Conservation (phyloP, 2,329 filamentous ascomycete genomes). For the Verticillium alfalfae region DNA sequence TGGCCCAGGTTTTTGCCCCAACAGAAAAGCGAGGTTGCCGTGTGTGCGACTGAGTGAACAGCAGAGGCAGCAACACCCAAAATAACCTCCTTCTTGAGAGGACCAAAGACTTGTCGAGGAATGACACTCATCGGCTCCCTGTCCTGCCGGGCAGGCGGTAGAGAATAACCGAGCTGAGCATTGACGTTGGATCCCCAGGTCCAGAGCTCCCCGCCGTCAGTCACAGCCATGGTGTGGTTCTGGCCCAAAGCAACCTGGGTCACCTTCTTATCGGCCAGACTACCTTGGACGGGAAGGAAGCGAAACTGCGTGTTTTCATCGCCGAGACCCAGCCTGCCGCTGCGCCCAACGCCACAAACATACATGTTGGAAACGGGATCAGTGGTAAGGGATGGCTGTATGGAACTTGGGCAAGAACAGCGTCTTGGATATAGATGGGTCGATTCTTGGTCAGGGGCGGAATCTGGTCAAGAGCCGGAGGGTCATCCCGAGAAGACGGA, state of each 20-base stretch:
- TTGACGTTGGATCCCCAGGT: constrained; percentile 89
- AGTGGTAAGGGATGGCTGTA: constrained; percentile 76
- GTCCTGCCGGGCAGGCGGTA: constrained; percentile 61
- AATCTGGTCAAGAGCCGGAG: constrained; percentile 43
- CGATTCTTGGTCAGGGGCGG: constrained; percentile 68
- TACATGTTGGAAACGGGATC: constrained; percentile 90
- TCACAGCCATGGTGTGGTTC: constrained; percentile 83
- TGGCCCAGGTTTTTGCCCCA: constrained; percentile 96
- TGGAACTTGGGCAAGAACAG: constrained; percentile 85
- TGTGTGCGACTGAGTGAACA: constrained; percentile 88
- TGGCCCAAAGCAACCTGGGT: constrained; percentile 78
- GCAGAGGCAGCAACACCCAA: constrained; percentile 81
- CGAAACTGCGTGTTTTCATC: constrained; percentile 86
- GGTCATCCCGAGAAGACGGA: constrained; percentile 3
- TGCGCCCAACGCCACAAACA: constrained; percentile 85
- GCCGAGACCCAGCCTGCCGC: constrained; percentile 81
- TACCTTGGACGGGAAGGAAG: constrained; percentile 76
- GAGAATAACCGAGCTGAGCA: constrained; percentile 78
- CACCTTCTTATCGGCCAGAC: constrained; percentile 69
- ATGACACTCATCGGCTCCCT: constrained; percentile 77
- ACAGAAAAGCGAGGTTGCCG: constrained; percentile 74
- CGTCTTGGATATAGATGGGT: constrained; percentile 72
- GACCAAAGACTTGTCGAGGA: constrained; percentile 86
- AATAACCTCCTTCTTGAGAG: constrained; percentile 79
- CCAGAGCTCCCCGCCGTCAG: constrained; percentile 82